Conservation (phyloP, 108 stramenopile genomes). For the Nitzschia putrida region DNA sequence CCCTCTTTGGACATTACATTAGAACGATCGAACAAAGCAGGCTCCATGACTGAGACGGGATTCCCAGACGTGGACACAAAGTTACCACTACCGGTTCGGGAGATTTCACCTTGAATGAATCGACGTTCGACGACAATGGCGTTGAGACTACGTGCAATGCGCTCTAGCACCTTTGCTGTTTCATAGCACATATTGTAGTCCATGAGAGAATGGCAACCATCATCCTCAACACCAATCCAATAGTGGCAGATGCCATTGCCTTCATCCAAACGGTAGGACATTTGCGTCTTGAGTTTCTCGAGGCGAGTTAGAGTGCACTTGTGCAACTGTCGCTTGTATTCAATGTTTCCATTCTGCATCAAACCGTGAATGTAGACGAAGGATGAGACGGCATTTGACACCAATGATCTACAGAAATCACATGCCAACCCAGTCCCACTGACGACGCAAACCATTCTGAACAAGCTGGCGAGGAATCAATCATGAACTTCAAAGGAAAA, state of each 20-base stretch:
- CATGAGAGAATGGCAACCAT: constrained; percentile 81
- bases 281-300: constrained; percentile 81
- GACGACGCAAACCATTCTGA: no score
- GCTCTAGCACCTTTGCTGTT: constrained; percentile 67
- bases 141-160: constrained; percentile 73
- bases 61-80: background rate
- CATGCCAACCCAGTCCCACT: background rate
- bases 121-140: constrained; percentile 70
- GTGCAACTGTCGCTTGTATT: constrained; percentile 87
- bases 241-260: constrained; percentile 74
- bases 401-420: background rate
- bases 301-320: constrained; percentile 57
- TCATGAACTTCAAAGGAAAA: no score
- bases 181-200: constrained; percentile 66
- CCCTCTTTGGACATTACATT: constrained; percentile 1
- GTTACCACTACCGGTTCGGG: constrained; percentile 9
- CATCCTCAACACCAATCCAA: constrained; percentile 81
- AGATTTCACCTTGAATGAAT: constrained; percentile 80
- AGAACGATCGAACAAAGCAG: background rate
- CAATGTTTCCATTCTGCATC: constrained; percentile 63
- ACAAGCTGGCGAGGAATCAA: no score
- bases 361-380: background rate
- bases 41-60: constrained; percentile 4
- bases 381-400: background rate
- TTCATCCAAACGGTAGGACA: constrained; percentile 83